Base-by-base conservation (phyloP, 2,329 filamentous ascomycete species). In the Fusarium pseudograminearum region DNA sequence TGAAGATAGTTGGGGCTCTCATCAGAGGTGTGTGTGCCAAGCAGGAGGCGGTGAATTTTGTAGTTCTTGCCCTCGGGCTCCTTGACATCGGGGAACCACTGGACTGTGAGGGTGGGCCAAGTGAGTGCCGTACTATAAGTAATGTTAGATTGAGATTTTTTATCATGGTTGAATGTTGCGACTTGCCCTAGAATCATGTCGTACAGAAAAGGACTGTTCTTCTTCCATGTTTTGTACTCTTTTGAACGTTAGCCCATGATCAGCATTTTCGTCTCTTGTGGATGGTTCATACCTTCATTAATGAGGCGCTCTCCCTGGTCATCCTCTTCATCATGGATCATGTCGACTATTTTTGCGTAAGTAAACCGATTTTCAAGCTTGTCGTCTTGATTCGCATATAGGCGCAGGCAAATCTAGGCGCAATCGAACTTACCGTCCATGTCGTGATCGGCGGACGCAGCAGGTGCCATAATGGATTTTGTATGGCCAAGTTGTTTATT, bases 181-280 rank as follows among this genome's bases (percentile, higher is more conserved):
- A 48, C 64, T 71, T 80, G 90, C 90, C 90, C 94, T 69, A 98
- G 86, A 71, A 99, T 96, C 89, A 98, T 93, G 80, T 99, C 96
- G 80, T 99, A 99, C 74, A 99, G 91, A 78, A 98, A 98, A 5
- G 96, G 94, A 71, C 93, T 93, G 82, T 99, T 99, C 86, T 99
- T 99, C 87, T 99, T 99, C 96, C 96, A 99, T 72, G 95, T 98
- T 81, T 99, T 99, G 88, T 99, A 99, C 80, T 99, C 96, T 94
- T 74, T 41, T 34, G 20, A 40, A 30, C 46, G 47, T 77, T 54
- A 76, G 68, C 48, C 36, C 26, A 28, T 51, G n/a, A 31, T 28
- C 31, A 52, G 28, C 8, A 30, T 33, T 33, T 31, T 22, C n/a
- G 18, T 34, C 40, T 44, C 14, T 41, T 30, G 24, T 20, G 30